Conservation (phyloP, 129 eudicot species). For the Centaurea solstitialis region DNA sequence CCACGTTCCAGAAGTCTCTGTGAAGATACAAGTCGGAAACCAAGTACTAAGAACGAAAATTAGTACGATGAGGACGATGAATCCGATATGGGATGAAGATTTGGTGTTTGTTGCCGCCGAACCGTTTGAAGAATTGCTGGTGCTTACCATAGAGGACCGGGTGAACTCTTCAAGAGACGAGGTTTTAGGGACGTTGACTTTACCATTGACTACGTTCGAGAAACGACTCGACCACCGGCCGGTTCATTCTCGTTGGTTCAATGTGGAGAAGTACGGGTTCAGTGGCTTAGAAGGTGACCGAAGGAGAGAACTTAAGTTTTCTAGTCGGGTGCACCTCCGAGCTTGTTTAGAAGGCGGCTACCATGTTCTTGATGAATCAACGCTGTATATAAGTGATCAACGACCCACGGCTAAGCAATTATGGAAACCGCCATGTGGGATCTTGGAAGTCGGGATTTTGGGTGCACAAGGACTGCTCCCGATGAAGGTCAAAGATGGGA, state of each 20-base stretch:
- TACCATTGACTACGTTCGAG: constrained; percentile 47
- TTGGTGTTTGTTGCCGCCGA: constrained; percentile 59
- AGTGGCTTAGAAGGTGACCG: constrained; percentile 44
- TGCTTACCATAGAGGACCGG: constrained; percentile 47
- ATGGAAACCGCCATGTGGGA: constrained; percentile 58
- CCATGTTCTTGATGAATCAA: constrained; percentile 61
- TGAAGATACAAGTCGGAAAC: constrained; percentile 53
- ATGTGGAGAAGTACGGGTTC: constrained; percentile 50
- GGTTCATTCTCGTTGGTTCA: constrained; percentile 56
- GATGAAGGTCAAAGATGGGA: constrained; percentile 52
- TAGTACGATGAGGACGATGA: constrained; percentile 33
- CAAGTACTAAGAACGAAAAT: constrained; percentile 44
- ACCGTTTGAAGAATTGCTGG: constrained; percentile 57
- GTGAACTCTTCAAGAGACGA: constrained; percentile 48
- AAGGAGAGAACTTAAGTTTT: constrained; percentile 45
- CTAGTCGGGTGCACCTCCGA: constrained; percentile 53
- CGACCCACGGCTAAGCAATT: constrained; percentile 63
- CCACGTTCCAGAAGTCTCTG: constrained; percentile 47
- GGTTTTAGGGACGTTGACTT: constrained; percentile 32
- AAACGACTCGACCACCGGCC: constrained; percentile 52
- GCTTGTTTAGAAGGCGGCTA: constrained; percentile 67
- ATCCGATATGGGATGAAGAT: constrained; percentile 66
- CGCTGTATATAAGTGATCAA: constrained; percentile 60
- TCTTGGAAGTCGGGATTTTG: constrained; percentile 56
- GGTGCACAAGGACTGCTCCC: constrained; percentile 58